Base-by-base conservation (phyloP, 164 flowering plant species). In the Annona squamosa region DNA sequence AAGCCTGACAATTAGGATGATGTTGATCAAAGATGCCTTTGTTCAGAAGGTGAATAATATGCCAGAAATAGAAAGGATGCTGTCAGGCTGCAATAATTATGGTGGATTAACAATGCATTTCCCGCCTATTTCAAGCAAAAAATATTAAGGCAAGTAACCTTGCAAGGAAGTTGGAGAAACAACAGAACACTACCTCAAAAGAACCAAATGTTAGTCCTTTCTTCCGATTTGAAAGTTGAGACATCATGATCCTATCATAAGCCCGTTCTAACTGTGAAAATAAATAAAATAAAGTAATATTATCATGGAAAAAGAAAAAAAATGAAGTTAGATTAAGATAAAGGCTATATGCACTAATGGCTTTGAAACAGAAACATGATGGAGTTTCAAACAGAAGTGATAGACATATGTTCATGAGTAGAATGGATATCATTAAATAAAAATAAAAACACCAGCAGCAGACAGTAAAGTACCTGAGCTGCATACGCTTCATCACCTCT, bases 241-340 rank as follows among this genome's bases (percentile, higher is more conserved):
- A 82, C 94, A 91, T 88, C 97, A 95, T 91, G 80, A 95, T 72
- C 79, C 87, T 88, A 83, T 95, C 99, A 84, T 95, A 95, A 61
- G 99, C 98, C 80, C 81, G 83, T 79, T 93, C 98, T 78, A 95
- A 85, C 98, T 95, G 87, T 7, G 77, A 75, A 76, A 18, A 70
- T 18, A 46, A n/a, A 68, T 4, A 17, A 67, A 2, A 67, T 66
- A 26, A 5, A 26, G 1, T 56, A 56, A 56, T 5, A 13, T 62
- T 63, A 6, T 17, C 7, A n/a, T 63, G n/a, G n/a, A 16, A 18
- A 68, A 42, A 43, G 26, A 16, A 17, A 5, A 67, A 16, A 43
- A 41, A 41, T 2, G 9, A 43, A 4, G 44, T 16, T 9, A 42
- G 9, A 45, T 48, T n/a, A 13, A 52, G 9, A 16, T 6, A 10